phyloP scores from a whole-genome alignment of 345 rosid genomes.

The Bruguiera gymnorhiza region DNA sequence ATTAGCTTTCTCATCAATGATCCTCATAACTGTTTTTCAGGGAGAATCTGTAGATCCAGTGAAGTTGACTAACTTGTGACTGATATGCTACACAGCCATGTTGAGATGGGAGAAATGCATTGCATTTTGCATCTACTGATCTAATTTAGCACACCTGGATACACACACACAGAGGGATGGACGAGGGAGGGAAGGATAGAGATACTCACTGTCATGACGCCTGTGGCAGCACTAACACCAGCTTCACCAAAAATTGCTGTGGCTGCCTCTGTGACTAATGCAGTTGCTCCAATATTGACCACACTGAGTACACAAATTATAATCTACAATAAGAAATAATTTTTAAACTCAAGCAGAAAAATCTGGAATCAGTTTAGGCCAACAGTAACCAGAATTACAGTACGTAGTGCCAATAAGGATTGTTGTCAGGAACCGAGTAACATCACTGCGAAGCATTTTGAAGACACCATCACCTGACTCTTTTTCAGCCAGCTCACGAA shows the following conservation, averaged over 20 bases:
- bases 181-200: slow-evolving; percentile 1
- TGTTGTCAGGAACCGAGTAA: slow-evolving; percentile 95
- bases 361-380: slow-evolving; percentile 13
- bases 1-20: too few species aligned
- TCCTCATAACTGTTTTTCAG: too few species aligned
- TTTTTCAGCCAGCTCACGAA: slow-evolving; percentile 94
- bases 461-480: slow-evolving; percentile 95
- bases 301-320: slow-evolving; percentile 52
- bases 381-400: slow-evolving; percentile 23
- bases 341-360: slow-evolving; percentile 26
- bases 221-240: slow-evolving; percentile 99
- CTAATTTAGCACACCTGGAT: too few species aligned
- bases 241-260: slow-evolving; percentile 99
- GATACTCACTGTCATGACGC: slow-evolving; percentile 89
- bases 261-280: slow-evolving; percentile 96
- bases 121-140: too few species aligned
- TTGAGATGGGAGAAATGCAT: too few species aligned
- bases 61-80: too few species aligned
- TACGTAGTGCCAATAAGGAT: slow-evolving; percentile 99
- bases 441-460: slow-evolving; percentile 93
- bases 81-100: too few species aligned
- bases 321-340: slow-evolving; percentile 31
- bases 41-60: too few species aligned
- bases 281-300: slow-evolving; percentile 98
- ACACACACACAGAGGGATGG: neutral